phyloP scores from a whole-genome alignment of 345 rosid genomes.

The Corchorus capsularis region DNA sequence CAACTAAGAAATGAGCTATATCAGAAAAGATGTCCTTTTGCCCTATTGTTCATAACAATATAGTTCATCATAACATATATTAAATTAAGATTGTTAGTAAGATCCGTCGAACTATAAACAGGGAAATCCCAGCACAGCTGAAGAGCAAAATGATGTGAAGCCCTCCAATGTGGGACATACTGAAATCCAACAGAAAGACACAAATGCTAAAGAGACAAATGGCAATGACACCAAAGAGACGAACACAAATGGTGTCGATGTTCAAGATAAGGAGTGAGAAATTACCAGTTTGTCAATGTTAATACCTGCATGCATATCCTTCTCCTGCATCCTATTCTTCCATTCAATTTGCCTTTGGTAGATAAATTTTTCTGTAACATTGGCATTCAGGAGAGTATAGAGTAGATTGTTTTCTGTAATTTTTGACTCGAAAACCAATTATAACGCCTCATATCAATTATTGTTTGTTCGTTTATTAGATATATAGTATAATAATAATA shows the following conservation, averaged over 20 bases:
- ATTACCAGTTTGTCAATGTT: slow-evolving; percentile 7
- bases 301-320: not conserved
- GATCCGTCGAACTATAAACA: slow-evolving; percentile 27
- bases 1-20: not conserved
- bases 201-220: slow-evolving; percentile 32
- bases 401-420: slow-evolving; percentile 16
- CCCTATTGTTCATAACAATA: not conserved
- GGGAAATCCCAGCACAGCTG: slow-evolving; percentile 47
- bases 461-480: slow-evolving; percentile 40
- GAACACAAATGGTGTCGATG: slow-evolving; percentile 22
- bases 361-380: slow-evolving; percentile 23
- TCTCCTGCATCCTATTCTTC: slow-evolving; percentile 15
- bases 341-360: slow-evolving; percentile 17
- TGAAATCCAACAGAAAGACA: slow-evolving; percentile 35
- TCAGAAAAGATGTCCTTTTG: not conserved
- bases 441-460: slow-evolving; percentile 32
- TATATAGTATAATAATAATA: slow-evolving; percentile 19
- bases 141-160: slow-evolving; percentile 49
- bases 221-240: slow-evolving; percentile 29
- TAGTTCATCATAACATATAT: not conserved
- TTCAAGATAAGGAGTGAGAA: slow-evolving; percentile 36
- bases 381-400: slow-evolving; percentile 21
- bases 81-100: not conserved
- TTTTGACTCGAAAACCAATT: slow-evolving; percentile 22
- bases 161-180: slow-evolving; percentile 43